Percentiles rank a stretch among this genome's conserved stretches.
Evolutionary conservation across 345 rosid species (phyloP).

Genomic region (Arabidopsis suecica): DNA sequence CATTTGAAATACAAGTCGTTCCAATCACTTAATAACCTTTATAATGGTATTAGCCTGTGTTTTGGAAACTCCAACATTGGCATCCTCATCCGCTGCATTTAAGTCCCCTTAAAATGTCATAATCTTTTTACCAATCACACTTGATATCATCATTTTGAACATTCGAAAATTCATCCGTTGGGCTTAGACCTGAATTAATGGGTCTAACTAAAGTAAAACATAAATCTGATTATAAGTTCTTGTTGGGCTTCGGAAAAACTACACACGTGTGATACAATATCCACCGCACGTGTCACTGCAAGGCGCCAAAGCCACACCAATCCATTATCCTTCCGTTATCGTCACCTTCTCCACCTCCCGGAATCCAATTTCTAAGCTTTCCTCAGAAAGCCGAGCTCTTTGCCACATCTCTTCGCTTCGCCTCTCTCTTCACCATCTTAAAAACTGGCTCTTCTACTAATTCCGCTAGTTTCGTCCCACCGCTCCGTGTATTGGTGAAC

Average conservation of each 20-base stretch:
- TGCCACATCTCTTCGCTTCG: constrained; percentile 3
- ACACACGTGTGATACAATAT: constrained; percentile 15
- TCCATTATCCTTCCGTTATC: constrained; percentile 50
- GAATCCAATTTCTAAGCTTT: constrained; percentile 35
- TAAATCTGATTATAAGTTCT: not conserved
- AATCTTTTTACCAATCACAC: too few species aligned
- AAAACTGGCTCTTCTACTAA: constrained; percentile 6
- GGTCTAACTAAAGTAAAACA: not conserved
- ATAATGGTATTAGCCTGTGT: too few species aligned
- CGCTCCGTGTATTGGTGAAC: constrained; percentile 40
- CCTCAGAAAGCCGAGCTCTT: not conserved
- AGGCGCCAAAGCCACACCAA: constrained; percentile 46
- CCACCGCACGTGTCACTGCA: constrained; percentile 28
- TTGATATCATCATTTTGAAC: not conserved
- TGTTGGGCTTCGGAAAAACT: constrained; percentile 5
- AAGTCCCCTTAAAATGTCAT: too few species aligned
- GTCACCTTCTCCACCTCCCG: constrained; percentile 31
- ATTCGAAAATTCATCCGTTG: not conserved
- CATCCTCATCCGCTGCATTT: too few species aligned
- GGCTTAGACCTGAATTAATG: not conserved
- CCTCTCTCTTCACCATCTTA: not conserved
- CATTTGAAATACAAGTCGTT: too few species aligned
- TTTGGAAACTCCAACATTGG: too few species aligned
- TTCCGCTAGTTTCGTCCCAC: constrained; percentile 15
- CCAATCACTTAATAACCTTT: too few species aligned